These are phyloP conservation scores for Grifola frondosa DNA, from an alignment of 1,284 basidiomycete species.

Conservation along the genomic window DNA sequence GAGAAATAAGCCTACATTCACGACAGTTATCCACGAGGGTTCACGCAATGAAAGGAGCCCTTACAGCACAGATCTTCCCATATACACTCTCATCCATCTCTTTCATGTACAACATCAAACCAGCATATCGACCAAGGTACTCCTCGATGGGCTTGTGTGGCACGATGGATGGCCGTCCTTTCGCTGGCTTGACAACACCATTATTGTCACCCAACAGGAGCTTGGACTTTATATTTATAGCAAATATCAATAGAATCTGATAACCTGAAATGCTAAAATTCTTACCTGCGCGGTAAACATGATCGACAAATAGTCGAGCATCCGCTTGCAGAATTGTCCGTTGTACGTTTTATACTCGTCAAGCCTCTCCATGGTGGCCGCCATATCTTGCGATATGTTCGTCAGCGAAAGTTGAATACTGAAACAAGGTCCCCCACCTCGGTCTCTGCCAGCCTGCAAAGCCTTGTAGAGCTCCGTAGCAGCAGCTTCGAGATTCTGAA, in stretches of 20 bases:
- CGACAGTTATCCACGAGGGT: slow-evolving; percentile 3
- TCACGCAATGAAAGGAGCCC: slow-evolving; percentile 24
- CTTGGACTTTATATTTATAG: slow-evolving; percentile 50
- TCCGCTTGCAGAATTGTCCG: slow-evolving; percentile 86
- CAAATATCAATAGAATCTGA: neutral
- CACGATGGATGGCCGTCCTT: slow-evolving; percentile 50
- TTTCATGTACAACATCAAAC: slow-evolving; percentile 89
- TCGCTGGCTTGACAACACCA: slow-evolving; percentile 47
- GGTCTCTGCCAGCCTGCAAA: slow-evolving; percentile 86
- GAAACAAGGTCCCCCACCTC: slow-evolving; percentile 46
- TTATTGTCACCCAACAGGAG: slow-evolving; percentile 60
- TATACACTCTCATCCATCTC: slow-evolving; percentile 91
- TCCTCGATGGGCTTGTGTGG: slow-evolving; percentile 76
- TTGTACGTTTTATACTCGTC: slow-evolving; percentile 89
- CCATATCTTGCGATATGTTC: slow-evolving; percentile 66
- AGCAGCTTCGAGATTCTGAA: slow-evolving; percentile 79
- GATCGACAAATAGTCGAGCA: slow-evolving; percentile 87
- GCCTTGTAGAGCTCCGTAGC: slow-evolving; percentile 94
- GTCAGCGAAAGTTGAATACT: neutral
- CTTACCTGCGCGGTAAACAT: slow-evolving; percentile 84
- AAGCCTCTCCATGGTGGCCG: slow-evolving; percentile 89
- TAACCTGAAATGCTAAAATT: neutral
- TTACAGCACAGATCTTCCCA: slow-evolving; percentile 82
- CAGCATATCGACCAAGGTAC: slow-evolving; percentile 85
- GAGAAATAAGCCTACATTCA: slow-evolving; percentile 80